Evolutionary conservation across 768 basidiomycete genomes (phyloP), one percentile per base, ranked within the genome.

Genomic region (Boletus rex-veris): DNA sequence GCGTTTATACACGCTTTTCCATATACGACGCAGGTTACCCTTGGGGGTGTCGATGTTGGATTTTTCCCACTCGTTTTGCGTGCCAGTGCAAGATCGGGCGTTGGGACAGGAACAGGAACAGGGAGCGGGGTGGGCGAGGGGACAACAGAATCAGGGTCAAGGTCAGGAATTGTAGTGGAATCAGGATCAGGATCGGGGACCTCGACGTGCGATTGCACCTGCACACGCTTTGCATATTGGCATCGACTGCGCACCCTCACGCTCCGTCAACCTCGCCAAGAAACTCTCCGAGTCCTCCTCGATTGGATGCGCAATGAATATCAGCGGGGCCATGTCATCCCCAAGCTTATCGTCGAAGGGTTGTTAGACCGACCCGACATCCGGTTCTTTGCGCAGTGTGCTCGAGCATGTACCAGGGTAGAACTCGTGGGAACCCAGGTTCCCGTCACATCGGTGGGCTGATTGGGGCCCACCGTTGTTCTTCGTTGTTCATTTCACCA

Each of bases 1-100:
- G 48, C 63, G 0, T 69, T 69, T 45, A 58, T 69, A 37, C 60
- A 60, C 1, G 67, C 69, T 7, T 69, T 69, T n/a, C 67, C 67
- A 8, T 50, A 26, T 7, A 47, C 54, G 21, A 54, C 55, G 1
- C 55, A 61, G 16, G 59, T 51, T 19, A 69, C 55, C 14, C 57
- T 71, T 7, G 64, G 67, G 2, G 62, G 69, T 5, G 49, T 63
- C 12, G 67, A 69, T 21, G 55, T 67, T 15, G 69, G 67, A 0
- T 61, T 61, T 9, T 60, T 69, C 48, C 58, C 60, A 7, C 48
- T 47, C 5, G 57, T 56, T 12, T 36, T 68, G 52, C 58, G 54
- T 15, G 50, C 57, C 4, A 31, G 46, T 16, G 45, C 53, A 19
- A 45, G 42, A 39, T 45, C 59, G 0, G 45, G n/a, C 12, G 4